Conservation (phyloP, 2,329 filamentous ascomycete species). For the Pseudocercospora cruenta region DNA sequence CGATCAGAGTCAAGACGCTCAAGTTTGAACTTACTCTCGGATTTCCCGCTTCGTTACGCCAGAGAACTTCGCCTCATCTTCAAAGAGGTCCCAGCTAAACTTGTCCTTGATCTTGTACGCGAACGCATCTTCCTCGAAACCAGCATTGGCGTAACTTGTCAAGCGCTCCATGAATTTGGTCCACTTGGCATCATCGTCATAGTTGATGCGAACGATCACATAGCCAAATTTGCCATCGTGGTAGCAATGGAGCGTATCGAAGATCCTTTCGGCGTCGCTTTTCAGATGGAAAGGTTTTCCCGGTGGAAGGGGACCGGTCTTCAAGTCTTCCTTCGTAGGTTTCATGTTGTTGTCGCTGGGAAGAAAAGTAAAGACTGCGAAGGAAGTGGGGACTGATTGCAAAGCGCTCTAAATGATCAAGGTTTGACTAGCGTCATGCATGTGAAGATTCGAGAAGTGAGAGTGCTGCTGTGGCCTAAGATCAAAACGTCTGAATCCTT, state of each 20-base stretch:
- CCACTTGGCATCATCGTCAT: conserved; percentile 12
- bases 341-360: too few relatives aligned
- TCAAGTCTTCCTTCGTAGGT: too few relatives aligned
- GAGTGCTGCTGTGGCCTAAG: too few relatives aligned
- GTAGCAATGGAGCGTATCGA: not conserved
- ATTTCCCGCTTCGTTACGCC: conserved; percentile 3
- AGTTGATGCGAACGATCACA: conserved; percentile 9
- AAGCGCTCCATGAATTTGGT: not conserved
- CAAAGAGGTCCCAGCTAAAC: conserved; percentile 6
- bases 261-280: not conserved
- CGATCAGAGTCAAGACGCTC: too few relatives aligned
- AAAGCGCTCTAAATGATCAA: too few relatives aligned
- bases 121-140: not conserved
- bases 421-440: too few relatives aligned
- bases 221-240: conserved; percentile 16
- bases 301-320: too few relatives aligned
- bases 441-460: too few relatives aligned
- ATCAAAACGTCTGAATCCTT: too few relatives aligned
- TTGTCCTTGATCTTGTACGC: not conserved
- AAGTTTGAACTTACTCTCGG: conserved; percentile 11
- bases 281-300: too few relatives aligned
- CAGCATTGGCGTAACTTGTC: not conserved
- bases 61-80: conserved; percentile 8
- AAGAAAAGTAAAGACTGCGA: too few relatives aligned
- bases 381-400: too few relatives aligned